These are phyloP conservation scores for Cadophora malorum DNA, from an alignment of 2,329 filamentous ascomycete species.

Conservation along the genomic window DNA sequence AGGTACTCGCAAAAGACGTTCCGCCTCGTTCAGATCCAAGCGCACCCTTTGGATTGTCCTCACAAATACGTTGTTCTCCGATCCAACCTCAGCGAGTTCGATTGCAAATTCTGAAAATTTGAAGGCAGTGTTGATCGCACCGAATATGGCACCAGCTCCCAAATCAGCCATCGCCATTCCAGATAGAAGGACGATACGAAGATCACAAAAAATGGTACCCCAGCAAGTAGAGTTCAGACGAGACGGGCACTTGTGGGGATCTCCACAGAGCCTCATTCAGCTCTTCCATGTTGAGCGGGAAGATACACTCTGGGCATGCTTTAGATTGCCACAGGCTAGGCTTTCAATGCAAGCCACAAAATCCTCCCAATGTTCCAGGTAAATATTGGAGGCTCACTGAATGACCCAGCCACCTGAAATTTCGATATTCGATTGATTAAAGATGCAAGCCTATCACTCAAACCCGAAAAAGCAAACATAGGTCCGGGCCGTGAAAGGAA, in stretches of 20 bases:
- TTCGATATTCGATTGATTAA: background rate
- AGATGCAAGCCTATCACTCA: slow-evolving; percentile 7
- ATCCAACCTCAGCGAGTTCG: slow-evolving; percentile 22
- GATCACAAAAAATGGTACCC: background rate
- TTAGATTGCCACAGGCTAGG: background rate
- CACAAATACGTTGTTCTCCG: slow-evolving; percentile 29
- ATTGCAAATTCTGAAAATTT: slow-evolving; percentile 29
- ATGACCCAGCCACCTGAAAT: background rate
- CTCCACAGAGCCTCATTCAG: slow-evolving; percentile 2
- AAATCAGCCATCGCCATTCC: slow-evolving; percentile 1
- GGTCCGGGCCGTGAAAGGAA: background rate
- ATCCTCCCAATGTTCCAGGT: background rate
- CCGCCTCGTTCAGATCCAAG: slow-evolving; percentile 27
- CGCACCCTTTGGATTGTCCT: slow-evolving; percentile 26
- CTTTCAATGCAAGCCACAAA: slow-evolving; percentile 12
- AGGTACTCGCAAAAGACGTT: slow-evolving; percentile 23
- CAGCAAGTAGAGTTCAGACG: background rate
- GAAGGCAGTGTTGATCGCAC: slow-evolving; percentile 27
- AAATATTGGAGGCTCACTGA: background rate
- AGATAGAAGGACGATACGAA: background rate
- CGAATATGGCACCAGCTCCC: slow-evolving; percentile 23
- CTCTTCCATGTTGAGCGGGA: no score
- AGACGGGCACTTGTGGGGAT: background rate
- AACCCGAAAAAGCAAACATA: background rate
- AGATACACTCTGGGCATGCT: background rate